Evolutionary conservation across 176 grass and related monocot genomes (phyloP).

Genomic region (Cocos nucifera): DNA sequence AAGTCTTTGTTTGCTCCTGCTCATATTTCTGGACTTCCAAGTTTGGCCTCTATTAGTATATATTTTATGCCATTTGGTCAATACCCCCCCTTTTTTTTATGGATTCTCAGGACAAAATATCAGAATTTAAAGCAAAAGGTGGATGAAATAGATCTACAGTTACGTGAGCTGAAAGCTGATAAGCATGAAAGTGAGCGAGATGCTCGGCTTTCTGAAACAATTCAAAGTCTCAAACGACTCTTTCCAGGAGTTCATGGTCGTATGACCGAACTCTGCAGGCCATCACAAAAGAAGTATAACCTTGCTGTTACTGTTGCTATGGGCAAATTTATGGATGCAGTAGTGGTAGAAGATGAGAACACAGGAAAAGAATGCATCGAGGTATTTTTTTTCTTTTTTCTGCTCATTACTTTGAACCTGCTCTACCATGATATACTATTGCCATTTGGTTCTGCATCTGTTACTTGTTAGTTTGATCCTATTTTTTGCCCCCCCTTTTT

Average conservation of each 20-base stretch:
- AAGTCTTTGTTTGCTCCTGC: conserved; percentile 2
- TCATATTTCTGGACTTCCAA: background rate
- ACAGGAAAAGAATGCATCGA: conserved; percentile 99
- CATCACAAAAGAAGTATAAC: conserved; percentile 97
- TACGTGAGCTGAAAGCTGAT: conserved; percentile 93
- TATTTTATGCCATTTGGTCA: background rate
- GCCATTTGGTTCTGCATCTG: no score
- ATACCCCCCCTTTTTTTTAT: background rate
- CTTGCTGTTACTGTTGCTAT: conserved; percentile 98
- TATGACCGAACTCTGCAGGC: conserved; percentile 95
- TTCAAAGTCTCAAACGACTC: conserved; percentile 72
- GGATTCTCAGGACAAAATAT: conserved; percentile 47
- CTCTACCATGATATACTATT: background rate
- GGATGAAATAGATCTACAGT: conserved; percentile 69
- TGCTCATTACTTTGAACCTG: conserved; percentile 13
- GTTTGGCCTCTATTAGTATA: background rate
- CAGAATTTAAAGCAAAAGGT: conserved; percentile 63
- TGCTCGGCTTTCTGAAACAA: conserved; percentile 75
- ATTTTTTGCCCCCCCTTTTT: no score
- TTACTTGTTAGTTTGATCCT: no score
- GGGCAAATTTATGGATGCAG: conserved; percentile 98
- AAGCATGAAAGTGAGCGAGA: conserved; percentile 94
- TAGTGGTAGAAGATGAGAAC: conserved; percentile 93
- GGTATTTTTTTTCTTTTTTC: conserved; percentile 22
- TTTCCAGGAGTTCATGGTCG: conserved; percentile 96